Conservation (phyloP, 345 rosid species). For the Leavenworthia alabamica region DNA sequence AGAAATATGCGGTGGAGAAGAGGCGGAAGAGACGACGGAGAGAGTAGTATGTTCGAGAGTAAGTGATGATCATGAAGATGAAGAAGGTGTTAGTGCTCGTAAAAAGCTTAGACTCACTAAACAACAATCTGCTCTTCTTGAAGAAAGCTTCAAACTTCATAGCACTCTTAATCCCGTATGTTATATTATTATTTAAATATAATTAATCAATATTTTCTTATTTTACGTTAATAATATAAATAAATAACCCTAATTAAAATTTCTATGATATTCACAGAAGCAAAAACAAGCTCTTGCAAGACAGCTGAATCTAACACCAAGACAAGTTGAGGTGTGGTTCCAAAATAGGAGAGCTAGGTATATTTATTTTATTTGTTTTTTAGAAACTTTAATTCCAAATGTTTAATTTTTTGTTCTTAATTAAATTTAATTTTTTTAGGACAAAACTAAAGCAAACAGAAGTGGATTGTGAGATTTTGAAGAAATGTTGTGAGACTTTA, state of each 20-base stretch:
- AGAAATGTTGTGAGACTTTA: slow-evolving; percentile 83
- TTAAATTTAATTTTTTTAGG: slow-evolving; percentile 34
- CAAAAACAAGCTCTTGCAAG: slow-evolving; percentile 88
- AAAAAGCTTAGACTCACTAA: slow-evolving; percentile 92
- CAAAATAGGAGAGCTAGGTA: slow-evolving; percentile 99
- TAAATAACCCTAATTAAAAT: not conserved
- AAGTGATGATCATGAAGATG: slow-evolving; percentile 44
- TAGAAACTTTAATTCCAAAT: not conserved
- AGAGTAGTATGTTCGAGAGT: slow-evolving; percentile 37
- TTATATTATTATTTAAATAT: not conserved
- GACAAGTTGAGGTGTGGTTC: slow-evolving; percentile 99
- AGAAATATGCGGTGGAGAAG: slow-evolving; percentile 55
- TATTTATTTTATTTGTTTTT: not conserved
- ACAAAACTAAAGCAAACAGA: slow-evolving; percentile 98
- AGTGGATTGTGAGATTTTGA: slow-evolving; percentile 85
- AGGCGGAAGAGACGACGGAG: slow-evolving; percentile 37
- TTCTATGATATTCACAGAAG: slow-evolving; percentile 40
- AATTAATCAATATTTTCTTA: not conserved
- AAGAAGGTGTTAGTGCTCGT: slow-evolving; percentile 55
- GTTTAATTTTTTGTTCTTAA: not conserved
- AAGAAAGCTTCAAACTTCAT: slow-evolving; percentile 91
- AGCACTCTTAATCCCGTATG: slow-evolving; percentile 92
- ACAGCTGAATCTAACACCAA: slow-evolving; percentile 78
- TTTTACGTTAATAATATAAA: not conserved
- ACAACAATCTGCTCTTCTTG: slow-evolving; percentile 85